Percentiles rank a stretch among this genome's conserved stretches.
These are phyloP conservation scores for Blumeria graminis DNA, from an alignment of 2,329 filamentous ascomycete genomes.

Conservation along the genomic window DNA sequence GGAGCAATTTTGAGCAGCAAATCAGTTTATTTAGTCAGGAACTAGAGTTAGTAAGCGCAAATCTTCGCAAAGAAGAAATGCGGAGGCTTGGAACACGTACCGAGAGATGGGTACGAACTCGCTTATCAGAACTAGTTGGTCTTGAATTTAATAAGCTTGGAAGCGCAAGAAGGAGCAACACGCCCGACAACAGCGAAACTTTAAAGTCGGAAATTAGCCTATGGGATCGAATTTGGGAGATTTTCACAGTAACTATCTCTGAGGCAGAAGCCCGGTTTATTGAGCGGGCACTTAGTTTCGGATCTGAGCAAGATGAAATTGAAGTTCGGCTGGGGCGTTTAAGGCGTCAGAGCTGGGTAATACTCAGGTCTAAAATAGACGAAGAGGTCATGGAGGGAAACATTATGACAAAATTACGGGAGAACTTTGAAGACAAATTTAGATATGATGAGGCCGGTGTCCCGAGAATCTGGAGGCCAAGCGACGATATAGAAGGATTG, in stretches of 20 bases:
- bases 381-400: constrained; percentile 98
- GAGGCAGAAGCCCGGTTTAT: constrained; percentile 72
- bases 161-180: constrained; percentile 58
- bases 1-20: constrained; percentile 73
- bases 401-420: constrained; percentile 75
- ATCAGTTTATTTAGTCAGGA: constrained; percentile 67
- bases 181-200: constrained; percentile 54
- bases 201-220: constrained; percentile 57
- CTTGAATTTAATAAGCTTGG: constrained; percentile 92
- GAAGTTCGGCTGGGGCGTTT: constrained; percentile 82
- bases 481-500: constrained; percentile 86
- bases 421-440: constrained; percentile 99
- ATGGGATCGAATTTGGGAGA: constrained; percentile 86
- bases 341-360: constrained; percentile 82
- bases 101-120: constrained; percentile 79
- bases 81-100: constrained; percentile 70
- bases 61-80: constrained; percentile 87
- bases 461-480: constrained; percentile 86
- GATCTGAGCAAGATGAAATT: constrained; percentile 76
- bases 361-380: constrained; percentile 71
- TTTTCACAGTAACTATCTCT: constrained; percentile 59
- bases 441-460: constrained; percentile 89
- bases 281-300: constrained; percentile 76
- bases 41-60: constrained; percentile 63
- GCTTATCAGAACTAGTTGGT: constrained; percentile 66